phyloP scores from a whole-genome alignment of 2,329 filamentous ascomycete species.

The Clarireedia paspali region DNA sequence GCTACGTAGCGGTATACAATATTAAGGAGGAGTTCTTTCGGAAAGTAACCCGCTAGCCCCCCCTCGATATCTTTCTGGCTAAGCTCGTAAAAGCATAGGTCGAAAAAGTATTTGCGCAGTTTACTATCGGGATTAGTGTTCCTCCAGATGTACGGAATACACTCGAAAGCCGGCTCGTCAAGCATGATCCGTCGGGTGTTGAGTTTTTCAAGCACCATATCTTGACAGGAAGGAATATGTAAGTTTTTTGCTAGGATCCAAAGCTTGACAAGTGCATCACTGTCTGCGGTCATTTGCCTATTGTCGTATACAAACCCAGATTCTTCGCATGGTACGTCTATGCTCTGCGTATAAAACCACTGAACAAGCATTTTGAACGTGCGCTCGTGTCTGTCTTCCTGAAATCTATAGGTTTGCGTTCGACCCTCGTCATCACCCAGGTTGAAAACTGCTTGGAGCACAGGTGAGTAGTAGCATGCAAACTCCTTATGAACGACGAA shows the following conservation, averaged over 20 bases:
- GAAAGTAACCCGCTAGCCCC: too few species aligned
- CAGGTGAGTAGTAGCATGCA: neutral
- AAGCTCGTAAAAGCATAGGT: too few species aligned
- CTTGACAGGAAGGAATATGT: constrained; percentile 6
- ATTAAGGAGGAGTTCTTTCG: too few species aligned
- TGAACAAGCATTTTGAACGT: neutral
- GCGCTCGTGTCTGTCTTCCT: neutral
- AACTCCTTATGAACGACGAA: neutral
- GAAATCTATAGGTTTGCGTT: constrained; percentile 1
- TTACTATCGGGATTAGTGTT: neutral
- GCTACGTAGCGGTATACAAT: too few species aligned
- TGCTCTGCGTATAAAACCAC: constrained; percentile 6
- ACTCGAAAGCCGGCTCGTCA: neutral
- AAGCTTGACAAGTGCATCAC: neutral
- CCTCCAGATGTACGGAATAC: neutral
- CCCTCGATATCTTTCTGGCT: too few species aligned
- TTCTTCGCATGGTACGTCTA: neutral
- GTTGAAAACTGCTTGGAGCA: constrained; percentile 5
- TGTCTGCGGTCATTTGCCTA: neutral
- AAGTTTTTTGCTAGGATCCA: constrained; percentile 12
- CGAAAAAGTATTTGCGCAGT: too few species aligned
- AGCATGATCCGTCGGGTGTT: neutral
- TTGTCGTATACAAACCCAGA: too few species aligned
- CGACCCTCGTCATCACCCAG: neutral
- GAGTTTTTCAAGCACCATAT: neutral